A percentile compares a stretch with the other conserved stretches of the same genome.
phyloP scores from a whole-genome alignment of 75 land plant species.

The Pseudotsuga menziesii region DNA sequence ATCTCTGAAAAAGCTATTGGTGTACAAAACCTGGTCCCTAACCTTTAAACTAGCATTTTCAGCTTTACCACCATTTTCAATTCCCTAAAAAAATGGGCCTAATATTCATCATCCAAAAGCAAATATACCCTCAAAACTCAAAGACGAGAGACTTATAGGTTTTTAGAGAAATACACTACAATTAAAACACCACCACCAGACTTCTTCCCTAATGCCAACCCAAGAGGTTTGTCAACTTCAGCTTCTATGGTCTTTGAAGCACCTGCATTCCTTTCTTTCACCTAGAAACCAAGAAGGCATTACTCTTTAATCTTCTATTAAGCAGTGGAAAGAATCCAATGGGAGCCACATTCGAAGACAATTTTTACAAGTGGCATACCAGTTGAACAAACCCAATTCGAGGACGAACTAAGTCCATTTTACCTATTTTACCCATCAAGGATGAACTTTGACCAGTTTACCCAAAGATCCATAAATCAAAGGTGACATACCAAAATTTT shows the following conservation, averaged over 20 bases:
- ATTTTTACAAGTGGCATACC: too few relatives aligned
- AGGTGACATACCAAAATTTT: too few relatives aligned
- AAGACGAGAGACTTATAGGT: not conserved
- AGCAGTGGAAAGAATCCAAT: too few relatives aligned
- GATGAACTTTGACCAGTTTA: too few relatives aligned
- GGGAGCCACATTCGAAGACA: too few relatives aligned
- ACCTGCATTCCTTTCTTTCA: slow-evolving; percentile 64
- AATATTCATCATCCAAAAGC: not conserved
- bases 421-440: too few relatives aligned
- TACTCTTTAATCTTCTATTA: too few relatives aligned
- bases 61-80: slow-evolving; percentile 89
- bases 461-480: too few relatives aligned
- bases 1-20: slow-evolving; percentile 99
- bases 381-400: too few relatives aligned
- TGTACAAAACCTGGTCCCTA: slow-evolving; percentile 96
- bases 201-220: slow-evolving; percentile 84
- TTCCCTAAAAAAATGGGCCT: slow-evolving; percentile 35
- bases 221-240: slow-evolving; percentile 97
- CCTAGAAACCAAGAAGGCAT: too few relatives aligned
- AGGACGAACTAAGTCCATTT: too few relatives aligned
- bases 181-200: slow-evolving; percentile 91
- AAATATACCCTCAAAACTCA: not conserved
- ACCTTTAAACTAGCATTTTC: slow-evolving; percentile 84
- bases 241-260: slow-evolving; percentile 82
- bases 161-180: slow-evolving; percentile 40